Conservation (phyloP, 371 early-diverging fungal genomes). For the Syncephalastrum sp. region DNA sequence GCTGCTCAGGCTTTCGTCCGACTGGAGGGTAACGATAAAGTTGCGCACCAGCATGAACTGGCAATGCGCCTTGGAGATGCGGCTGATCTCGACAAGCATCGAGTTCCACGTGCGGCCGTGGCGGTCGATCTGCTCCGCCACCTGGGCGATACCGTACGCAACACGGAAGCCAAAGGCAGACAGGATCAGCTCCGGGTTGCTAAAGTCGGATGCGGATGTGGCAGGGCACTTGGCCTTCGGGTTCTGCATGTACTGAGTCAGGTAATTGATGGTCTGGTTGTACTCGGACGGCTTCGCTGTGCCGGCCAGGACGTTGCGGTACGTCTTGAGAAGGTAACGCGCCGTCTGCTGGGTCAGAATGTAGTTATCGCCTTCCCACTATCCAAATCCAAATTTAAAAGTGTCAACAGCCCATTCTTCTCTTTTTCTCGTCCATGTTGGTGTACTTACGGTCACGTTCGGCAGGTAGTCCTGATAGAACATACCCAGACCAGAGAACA, state of each 20-base stretch:
- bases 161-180: slow-evolving; percentile 70
- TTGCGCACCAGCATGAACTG: slow-evolving; percentile 61
- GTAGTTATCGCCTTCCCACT: slow-evolving; percentile 80
- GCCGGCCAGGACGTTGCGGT: slow-evolving; percentile 50
- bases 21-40: slow-evolving; percentile 51
- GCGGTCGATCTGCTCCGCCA: slow-evolving; percentile 53
- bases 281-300: slow-evolving; percentile 48
- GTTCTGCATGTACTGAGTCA: slow-evolving; percentile 49
- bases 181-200: slow-evolving; percentile 62
- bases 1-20: slow-evolving; percentile 29
- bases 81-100: slow-evolving; percentile 61
- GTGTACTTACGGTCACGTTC: slow-evolving; percentile 49
- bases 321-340: slow-evolving; percentile 65
- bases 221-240: slow-evolving; percentile 57
- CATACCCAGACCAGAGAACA: slow-evolving; percentile 75
- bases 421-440: neutral
- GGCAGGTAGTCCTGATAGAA: slow-evolving; percentile 66
- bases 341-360: slow-evolving; percentile 77
- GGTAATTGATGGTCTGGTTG: slow-evolving; percentile 54
- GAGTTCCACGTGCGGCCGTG: slow-evolving; percentile 66
- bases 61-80: slow-evolving; percentile 66
- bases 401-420: neutral
- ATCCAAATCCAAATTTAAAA: neutral
- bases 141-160: slow-evolving; percentile 52
- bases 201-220: slow-evolving; percentile 44